These are phyloP conservation scores for Chalciporus sphaerocephalus DNA, from an alignment of 768 basidiomycete genomes.

Conservation along the genomic window DNA sequence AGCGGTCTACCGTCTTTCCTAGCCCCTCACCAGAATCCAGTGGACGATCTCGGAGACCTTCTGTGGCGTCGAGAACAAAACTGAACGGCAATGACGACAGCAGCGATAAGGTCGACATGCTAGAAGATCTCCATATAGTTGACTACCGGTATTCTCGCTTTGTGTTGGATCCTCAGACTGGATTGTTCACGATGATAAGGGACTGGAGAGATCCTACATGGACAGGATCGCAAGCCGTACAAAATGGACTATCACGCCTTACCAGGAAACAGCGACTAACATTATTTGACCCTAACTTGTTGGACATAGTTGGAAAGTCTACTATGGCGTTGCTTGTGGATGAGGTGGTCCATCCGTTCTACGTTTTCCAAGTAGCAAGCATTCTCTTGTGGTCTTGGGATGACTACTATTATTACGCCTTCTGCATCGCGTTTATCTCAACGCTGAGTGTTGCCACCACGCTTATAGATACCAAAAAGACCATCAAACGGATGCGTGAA, in stretches of 20 bases:
- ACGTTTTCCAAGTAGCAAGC: slow-evolving; percentile 96
- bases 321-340: slow-evolving; percentile 75
- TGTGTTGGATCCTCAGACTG: slow-evolving; percentile 77
- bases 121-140: slow-evolving; percentile 59
- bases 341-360: slow-evolving; percentile 97
- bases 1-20: slow-evolving; percentile 77
- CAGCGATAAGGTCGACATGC: slow-evolving; percentile 29
- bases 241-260: slow-evolving; percentile 54
- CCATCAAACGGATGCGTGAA: slow-evolving; percentile 88
- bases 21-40: slow-evolving; percentile 28
- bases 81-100: slow-evolving; percentile 30
- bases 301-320: slow-evolving; percentile 89
- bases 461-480: slow-evolving; percentile 90
- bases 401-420: slow-evolving; percentile 96
- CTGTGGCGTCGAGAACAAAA: slow-evolving; percentile 26
- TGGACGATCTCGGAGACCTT: slow-evolving; percentile 19
- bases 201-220: slow-evolving; percentile 88
- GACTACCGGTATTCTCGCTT: slow-evolving; percentile 94
- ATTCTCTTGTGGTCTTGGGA: slow-evolving; percentile 93
- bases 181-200: slow-evolving; percentile 77
- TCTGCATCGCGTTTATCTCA: slow-evolving; percentile 92
- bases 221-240: slow-evolving; percentile 57
- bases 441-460: slow-evolving; percentile 79
- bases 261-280: slow-evolving; percentile 60
- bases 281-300: slow-evolving; percentile 80